Conservation (phyloP, 305 asterid species). For the Fraxinus platypoda region DNA sequence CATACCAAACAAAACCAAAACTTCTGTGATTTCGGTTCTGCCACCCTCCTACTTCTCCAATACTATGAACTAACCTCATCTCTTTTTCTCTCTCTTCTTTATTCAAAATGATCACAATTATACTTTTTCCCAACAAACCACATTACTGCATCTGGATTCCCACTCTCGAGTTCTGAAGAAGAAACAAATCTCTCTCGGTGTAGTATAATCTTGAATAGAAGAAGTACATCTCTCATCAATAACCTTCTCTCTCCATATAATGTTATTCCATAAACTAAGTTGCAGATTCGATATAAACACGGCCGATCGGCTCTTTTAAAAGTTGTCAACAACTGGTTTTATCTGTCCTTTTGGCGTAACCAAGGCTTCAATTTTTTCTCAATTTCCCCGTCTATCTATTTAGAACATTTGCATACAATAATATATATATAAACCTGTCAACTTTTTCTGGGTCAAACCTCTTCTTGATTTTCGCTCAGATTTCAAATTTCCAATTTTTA, state of each 20-base stretch:
- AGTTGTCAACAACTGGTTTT: conserved; percentile 19
- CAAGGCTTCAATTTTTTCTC: conserved; percentile 24
- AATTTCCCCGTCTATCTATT: neutral
- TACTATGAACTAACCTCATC: neutral
- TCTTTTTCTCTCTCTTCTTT: neutral
- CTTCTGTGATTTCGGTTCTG: neutral
- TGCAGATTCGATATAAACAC: neutral
- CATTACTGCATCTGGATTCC: neutral
- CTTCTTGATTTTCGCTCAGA: conserved; percentile 17
- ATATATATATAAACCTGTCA: neutral
- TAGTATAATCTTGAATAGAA: neutral
- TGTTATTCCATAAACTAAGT: neutral
- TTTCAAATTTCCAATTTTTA: neutral
- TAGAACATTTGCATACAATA: neutral
- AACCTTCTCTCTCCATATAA: neutral
- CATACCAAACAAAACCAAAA: neutral
- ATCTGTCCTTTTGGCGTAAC: conserved; percentile 31
- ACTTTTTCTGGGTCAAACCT: conserved; percentile 23
- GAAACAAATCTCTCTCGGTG: neutral
- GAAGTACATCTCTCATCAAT: neutral
- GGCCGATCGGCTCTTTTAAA: conserved; percentile 23
- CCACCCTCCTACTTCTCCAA: neutral
- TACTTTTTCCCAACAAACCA: neutral
- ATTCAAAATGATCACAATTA: neutral
- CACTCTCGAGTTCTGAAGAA: neutral